phyloP scores from a whole-genome alignment of 2,329 filamentous ascomycete species.

The Dactylellina sp. region DNA sequence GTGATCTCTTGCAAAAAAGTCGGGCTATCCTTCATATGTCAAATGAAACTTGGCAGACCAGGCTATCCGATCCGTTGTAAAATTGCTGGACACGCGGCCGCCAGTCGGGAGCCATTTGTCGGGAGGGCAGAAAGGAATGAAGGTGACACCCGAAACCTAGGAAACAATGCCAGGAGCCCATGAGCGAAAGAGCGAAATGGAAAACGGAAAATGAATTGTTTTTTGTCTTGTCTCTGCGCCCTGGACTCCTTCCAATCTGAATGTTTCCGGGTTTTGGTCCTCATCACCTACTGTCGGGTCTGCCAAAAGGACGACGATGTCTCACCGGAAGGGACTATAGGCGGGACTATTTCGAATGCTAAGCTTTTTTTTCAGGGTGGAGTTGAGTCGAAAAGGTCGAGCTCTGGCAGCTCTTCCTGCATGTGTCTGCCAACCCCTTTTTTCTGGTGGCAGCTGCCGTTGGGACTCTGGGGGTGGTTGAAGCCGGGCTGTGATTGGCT shows the following conservation, averaged over 20 bases:
- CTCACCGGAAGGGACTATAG: conserved; percentile 4
- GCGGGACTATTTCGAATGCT: not conserved
- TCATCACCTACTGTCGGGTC: conserved; percentile 23
- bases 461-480: conserved; percentile 15
- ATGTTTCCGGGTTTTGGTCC: conserved; percentile 29
- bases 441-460: conserved; percentile 8
- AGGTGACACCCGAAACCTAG: conserved; percentile 38
- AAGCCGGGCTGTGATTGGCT: conserved; percentile 43
- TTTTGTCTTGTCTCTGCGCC: not conserved
- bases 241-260: conserved; percentile 16
- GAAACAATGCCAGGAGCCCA: conserved; percentile 10
- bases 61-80: conserved; percentile 25
- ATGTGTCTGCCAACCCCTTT: conserved; percentile 33
- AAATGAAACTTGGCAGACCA: conserved; percentile 35
- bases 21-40: not conserved
- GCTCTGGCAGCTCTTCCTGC: not conserved
- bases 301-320: conserved; percentile 7
- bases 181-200: not conserved
- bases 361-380: conserved; percentile 12
- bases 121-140: conserved; percentile 40
- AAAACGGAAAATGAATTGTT: conserved; percentile 5
- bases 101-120: conserved; percentile 6
- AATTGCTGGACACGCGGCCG: conserved; percentile 45
- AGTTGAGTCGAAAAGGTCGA: not conserved
- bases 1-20: conserved; percentile 1